A percentile compares a stretch with the other conserved stretches of the same genome.
Conservation (phyloP, 768 basidiomycete species). For the Dacryopinax primogenitus region DNA sequence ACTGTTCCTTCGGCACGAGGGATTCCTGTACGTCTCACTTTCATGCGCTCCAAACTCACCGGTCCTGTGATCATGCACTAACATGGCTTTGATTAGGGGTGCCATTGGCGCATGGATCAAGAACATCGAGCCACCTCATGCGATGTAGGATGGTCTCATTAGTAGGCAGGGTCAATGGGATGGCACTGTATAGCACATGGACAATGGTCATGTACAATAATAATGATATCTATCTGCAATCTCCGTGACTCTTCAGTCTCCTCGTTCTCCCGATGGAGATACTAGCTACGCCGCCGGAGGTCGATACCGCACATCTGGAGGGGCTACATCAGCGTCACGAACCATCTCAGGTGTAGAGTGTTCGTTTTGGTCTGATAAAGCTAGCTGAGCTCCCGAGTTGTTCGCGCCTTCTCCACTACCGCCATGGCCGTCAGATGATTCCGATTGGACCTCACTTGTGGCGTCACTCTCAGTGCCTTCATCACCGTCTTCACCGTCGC, state of each 20-base stretch:
- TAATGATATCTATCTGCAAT: slow-evolving; percentile 6
- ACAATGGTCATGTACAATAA: not conserved
- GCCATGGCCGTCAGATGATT: not conserved
- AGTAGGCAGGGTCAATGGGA: not conserved
- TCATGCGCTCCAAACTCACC: not conserved
- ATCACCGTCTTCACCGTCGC: not conserved
- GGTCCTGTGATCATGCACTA: not conserved
- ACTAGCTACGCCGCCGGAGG: not conserved
- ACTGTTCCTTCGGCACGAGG: slow-evolving; percentile 92
- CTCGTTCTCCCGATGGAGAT: not conserved
- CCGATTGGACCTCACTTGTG: not conserved
- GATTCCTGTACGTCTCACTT: slow-evolving; percentile 68
- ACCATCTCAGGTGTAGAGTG: not conserved
- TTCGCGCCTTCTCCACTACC: not conserved
- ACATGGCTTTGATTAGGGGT: slow-evolving; percentile 40
- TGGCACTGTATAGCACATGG: not conserved
- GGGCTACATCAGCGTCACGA: not conserved
- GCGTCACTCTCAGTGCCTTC: not conserved
- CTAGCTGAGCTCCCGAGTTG: not conserved
- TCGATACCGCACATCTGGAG: not conserved
- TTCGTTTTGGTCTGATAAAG: not conserved
- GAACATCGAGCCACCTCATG: slow-evolving; percentile 49
- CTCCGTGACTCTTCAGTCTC: not conserved
- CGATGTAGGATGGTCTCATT: not conserved
- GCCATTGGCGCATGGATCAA: slow-evolving; percentile 96